Evolutionary conservation across 2,329 filamentous ascomycete species (phyloP), one percentile per base, ranked within the genome.

Genomic region (Fusarium xyrophilum): DNA sequence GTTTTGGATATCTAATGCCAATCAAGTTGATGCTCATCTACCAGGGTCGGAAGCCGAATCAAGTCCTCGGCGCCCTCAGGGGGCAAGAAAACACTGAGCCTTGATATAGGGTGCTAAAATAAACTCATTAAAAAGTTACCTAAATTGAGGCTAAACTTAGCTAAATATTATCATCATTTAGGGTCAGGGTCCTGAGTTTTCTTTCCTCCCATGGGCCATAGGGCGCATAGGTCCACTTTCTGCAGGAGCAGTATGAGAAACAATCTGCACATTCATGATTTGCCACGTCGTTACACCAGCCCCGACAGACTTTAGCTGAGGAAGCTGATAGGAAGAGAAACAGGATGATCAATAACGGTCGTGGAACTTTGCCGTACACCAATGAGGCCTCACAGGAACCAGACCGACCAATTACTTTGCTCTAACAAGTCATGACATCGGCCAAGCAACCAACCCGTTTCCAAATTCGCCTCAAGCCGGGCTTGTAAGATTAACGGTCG

Each of bases 361-460:
- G 2, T 21, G n/a, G 28, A 46, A 13, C 27, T 15, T 54, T 17
- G 13, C 17, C 30, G 21, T n/a, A 46, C 27, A 17, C 51, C 51
- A 50, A 46, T 33, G 25, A 25, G 27, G 28, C 21, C 51, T 46
- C 17, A 33, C 14, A n/a, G 13, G 38, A 27, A 15, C 21, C 21
- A 25, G 1, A 1, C 38, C 11, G 8, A 13, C 32, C 30, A 50
- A 50, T 56, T 8, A 12, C 3, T 5, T 21, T 2, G 5, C 11
- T 9, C 6, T 14, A 23, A 30, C 12, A 32, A 23, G 28, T 9
- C 35, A 58, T 65, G 62, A 65, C 61, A 65, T 65, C 23, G 48
- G 54, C 61, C 62, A 17, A 65, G 61, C 38, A 14, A 12, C 36
- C 36, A 25, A 28, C 36, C 3, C 36, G 30, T 30, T 38, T 55